Percentiles rank a stretch among this genome's conserved stretches.
Conservation (phyloP, 306 rosid genomes). For the Cucurbita pepo region DNA sequence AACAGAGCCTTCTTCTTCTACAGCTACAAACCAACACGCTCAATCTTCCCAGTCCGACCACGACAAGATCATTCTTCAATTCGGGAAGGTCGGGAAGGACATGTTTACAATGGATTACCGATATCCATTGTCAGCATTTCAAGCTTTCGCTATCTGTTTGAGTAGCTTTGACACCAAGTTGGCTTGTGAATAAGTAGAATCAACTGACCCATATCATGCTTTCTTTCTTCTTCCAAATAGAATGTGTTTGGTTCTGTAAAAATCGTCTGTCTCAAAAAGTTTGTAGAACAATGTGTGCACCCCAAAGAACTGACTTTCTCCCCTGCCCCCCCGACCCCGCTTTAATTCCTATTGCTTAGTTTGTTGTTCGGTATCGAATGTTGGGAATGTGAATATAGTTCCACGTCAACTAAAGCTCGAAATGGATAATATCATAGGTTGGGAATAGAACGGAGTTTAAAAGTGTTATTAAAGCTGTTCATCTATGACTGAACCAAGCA, state of each 20-base stretch:
- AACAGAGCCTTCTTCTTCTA: constrained; percentile 44
- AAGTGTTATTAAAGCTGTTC: not conserved
- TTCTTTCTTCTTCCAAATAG: not conserved
- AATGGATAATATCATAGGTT: not conserved
- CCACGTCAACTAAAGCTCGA: not conserved
- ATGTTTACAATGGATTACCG: constrained; percentile 90
- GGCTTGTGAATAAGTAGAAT: constrained; percentile 63
- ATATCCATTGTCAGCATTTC: constrained; percentile 74
- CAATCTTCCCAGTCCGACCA: constrained; percentile 61
- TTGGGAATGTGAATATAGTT: not conserved
- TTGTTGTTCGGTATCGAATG: not conserved
- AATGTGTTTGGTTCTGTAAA: not conserved
- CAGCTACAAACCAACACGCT: constrained; percentile 17
- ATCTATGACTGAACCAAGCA: not conserved
- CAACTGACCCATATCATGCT: not conserved
- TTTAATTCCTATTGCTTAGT: not conserved
- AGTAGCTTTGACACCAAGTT: constrained; percentile 80
- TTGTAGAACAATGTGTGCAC: not conserved
- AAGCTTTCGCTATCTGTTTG: constrained; percentile 77
- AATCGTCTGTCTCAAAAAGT: not conserved
- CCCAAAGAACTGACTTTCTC: not conserved
- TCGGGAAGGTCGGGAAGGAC: constrained; percentile 78
- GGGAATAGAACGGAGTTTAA: not conserved
- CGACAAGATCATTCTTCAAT: constrained; percentile 71
- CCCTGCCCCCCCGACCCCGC: not conserved